Evolutionary conservation across 306 rosid genomes (phyloP).

Genomic region (Lablab purpureus): DNA sequence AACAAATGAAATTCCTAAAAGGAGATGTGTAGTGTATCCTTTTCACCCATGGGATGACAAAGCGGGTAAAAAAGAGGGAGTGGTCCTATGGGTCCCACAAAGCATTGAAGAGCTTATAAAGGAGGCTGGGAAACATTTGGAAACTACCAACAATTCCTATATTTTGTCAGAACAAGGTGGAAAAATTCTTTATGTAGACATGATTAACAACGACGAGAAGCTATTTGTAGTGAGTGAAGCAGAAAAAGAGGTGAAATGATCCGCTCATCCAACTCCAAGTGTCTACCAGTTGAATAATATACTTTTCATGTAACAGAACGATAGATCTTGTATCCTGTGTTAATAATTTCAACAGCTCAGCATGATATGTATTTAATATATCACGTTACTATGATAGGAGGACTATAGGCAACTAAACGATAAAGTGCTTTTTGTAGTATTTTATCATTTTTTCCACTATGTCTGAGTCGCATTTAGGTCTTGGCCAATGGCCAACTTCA

Average conservation of each 20-base stretch:
- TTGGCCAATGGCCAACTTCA: too few relatives aligned
- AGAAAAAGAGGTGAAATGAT: background rate
- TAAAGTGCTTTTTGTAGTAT: too few relatives aligned
- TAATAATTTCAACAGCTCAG: too few relatives aligned
- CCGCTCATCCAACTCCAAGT: background rate
- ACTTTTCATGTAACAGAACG: too few relatives aligned
- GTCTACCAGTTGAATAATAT: background rate
- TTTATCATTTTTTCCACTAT: too few relatives aligned
- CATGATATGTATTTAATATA: too few relatives aligned
- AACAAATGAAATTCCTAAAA: constrained; percentile 36
- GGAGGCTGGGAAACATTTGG: constrained; percentile 42
- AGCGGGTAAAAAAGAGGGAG: constrained; percentile 45
- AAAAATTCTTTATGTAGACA: constrained; percentile 46
- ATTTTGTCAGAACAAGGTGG: constrained; percentile 56
- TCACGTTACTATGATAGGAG: too few relatives aligned
- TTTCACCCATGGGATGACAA: constrained; percentile 53
- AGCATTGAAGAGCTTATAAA: constrained; percentile 53
- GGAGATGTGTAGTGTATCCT: constrained; percentile 55
- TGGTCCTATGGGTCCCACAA: constrained; percentile 53
- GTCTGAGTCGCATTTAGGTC: too few relatives aligned
- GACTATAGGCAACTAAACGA: too few relatives aligned
- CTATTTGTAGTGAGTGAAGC: constrained; percentile 46
- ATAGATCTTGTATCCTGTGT: too few relatives aligned
- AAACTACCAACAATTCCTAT: constrained; percentile 11
- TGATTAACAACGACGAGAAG: constrained; percentile 51